Percentiles rank a stretch among this genome's conserved stretches.
Conservation (phyloP, 768 basidiomycete species). For the Clavaria fumosa region DNA sequence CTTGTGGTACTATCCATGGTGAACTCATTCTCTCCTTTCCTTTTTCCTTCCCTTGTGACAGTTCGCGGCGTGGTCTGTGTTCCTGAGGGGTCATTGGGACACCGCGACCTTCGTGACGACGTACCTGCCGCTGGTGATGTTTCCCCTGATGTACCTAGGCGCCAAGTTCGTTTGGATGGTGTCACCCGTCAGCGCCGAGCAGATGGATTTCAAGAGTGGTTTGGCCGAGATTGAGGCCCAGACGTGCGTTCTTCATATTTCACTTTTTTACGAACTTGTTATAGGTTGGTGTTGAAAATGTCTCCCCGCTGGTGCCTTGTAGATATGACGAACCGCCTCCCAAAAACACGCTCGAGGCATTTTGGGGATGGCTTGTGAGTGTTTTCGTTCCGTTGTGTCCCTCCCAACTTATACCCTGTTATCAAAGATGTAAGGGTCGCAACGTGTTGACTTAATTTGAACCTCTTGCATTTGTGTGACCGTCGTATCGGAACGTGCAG, state of each 20-base stretch:
- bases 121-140: conserved; percentile 56
- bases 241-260: conserved; percentile 23
- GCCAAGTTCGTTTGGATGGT: conserved; percentile 40
- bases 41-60: conserved; percentile 9
- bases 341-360: conserved; percentile 44
- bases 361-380: conserved; percentile 74
- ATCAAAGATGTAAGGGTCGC: neutral
- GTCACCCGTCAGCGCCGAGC: conserved; percentile 29
- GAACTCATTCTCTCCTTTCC: neutral
- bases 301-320: neutral
- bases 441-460: too few relatives aligned
- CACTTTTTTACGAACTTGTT: neutral
- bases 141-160: conserved; percentile 59
- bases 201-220: conserved; percentile 78
- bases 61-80: conserved; percentile 31
- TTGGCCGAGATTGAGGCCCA: conserved; percentile 58
- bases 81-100: conserved; percentile 28
- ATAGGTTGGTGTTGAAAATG: too few relatives aligned
- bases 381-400: conserved; percentile 12
- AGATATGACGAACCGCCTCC: conserved; percentile 60
- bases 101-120: conserved; percentile 66
- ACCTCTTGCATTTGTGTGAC: too few relatives aligned
- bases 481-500: too few relatives aligned
- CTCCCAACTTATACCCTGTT: neutral
- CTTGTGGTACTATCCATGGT: neutral